Evolutionary conservation across 23 red algal genomes (phyloP), one percentile per base, ranked within the genome.

Genomic region (Gracilaria gracilis): DNA sequence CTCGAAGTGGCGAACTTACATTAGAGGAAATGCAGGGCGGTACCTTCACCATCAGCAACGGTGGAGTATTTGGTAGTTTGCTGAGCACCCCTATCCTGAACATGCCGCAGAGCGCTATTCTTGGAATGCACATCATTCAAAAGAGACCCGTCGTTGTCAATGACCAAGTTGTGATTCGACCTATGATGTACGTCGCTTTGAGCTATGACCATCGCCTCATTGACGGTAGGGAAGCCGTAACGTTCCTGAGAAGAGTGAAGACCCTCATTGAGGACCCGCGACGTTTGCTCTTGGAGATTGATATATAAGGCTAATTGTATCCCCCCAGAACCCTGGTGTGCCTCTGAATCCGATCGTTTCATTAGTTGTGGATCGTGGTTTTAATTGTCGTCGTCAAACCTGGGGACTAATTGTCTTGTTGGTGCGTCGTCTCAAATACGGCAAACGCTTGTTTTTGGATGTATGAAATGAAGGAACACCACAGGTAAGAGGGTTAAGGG

Each of bases 81-180:
- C 70, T 99, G 13, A 91, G 83, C 25, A 99, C 97, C 23, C 97
- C 97, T 24, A 99, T 99, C 59, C 66, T 99, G 75, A 99, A 99
- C 79, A 99, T 99, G 97, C 97, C 97, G 25, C 97, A 99, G 72
- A 91, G 84, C 42, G 97, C 97, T 62, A 99, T 99, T 88, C 90
- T 99, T 42, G 97, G 97, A 65, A 99, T 99, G 97, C 97, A 99
- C 67, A 91, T 93, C 64, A 99, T 99, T 48, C 97, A 99, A 71
- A 94, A 95, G 42, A 85, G 97, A 48, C 85, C 97, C 13, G 94
- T 99, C 27, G 97, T 96, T 14, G 88, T 99, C 38, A 78, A 94
- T 64, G 94, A 99, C 58, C 61, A 99, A 86, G 95, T 99, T 27
- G 90, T 88, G 23, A 96, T 99, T 49, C 91, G 97, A 54, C 97